Base-by-base conservation (phyloP, 2,329 filamentous ascomycete genomes). In the Bipolaris gigantea region DNA sequence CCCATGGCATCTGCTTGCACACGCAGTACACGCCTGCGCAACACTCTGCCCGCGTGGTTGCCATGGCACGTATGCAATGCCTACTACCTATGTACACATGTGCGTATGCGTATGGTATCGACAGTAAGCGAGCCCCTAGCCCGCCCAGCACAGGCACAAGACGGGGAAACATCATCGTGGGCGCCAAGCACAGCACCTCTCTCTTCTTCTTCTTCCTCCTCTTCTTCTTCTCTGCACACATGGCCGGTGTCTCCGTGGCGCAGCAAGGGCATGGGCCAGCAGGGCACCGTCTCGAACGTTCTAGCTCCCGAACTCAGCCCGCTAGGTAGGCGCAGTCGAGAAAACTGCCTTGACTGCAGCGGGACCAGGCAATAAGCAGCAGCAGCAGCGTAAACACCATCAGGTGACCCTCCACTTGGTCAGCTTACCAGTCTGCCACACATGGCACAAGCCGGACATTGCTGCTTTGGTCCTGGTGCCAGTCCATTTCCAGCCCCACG, bases 261-360 rank as follows among this genome's bases (percentile, higher is more conserved):
- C 33, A 39, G 10, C 27, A 23, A 15, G 25, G 30, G 34, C 46
- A 45, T 50, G 38, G 51, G 45, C 25, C 30, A 41, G 8, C 16
- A 16, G 33, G 40, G 41, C 40, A 27, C 23, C 23, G 16, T n/a
- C 8, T 48, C 30, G 47, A 46, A 30, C 40, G 47, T 43, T 50
- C 51, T 54, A 40, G 40, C 19, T 43, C 46, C 38, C 19, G 30
- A n/a, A 30, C 32, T 11, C 50, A 9, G 16, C 34, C 50, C 47
- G 47, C 35, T 41, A 25, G 18, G 16, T 41, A 25, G 18, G 16
- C 8, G 10, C 11, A 25, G 30, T 32, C 4, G 21, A 27, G 21
- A 39, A 38, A 18, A 38, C 33, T 46, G 32, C 18, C 27, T 45
- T n/a, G 27, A 30, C n/a, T 19, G 30, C 36, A 5, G 36, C 36